Conservation (phyloP, 2,329 filamentous ascomycete genomes). For the Ophidiomyces ophidiicola region DNA sequence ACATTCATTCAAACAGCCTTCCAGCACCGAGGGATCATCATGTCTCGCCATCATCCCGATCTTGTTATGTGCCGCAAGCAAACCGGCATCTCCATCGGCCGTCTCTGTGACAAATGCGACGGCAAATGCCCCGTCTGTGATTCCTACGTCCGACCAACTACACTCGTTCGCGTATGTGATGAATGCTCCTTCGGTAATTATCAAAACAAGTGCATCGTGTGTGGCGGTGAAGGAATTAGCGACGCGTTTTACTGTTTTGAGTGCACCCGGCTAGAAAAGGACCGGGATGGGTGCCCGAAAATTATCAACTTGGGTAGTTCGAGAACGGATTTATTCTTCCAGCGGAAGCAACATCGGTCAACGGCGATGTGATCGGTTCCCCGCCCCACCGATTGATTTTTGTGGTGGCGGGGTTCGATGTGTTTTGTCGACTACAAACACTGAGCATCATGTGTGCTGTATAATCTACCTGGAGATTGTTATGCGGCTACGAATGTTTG, state of each 20-base stretch:
- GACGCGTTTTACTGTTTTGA: slow-evolving; percentile 99
- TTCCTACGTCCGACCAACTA: slow-evolving; percentile 95
- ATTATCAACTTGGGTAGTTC: slow-evolving; percentile 97
- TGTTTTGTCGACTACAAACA: too few species aligned
- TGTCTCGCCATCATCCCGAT: slow-evolving; percentile 95
- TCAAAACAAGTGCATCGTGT: slow-evolving; percentile 99
- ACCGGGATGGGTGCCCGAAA: slow-evolving; percentile 94
- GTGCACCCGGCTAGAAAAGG: slow-evolving; percentile 92
- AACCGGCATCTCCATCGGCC: slow-evolving; percentile 91
- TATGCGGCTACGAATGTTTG: too few species aligned
- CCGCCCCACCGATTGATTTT: too few species aligned
- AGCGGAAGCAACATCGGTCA: slow-evolving; percentile 46
- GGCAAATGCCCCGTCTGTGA: slow-evolving; percentile 99
- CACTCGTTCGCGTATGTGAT: slow-evolving; percentile 95
- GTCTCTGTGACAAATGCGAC: slow-evolving; percentile 98
- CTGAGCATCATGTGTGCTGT: too few species aligned
- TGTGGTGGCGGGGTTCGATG: too few species aligned
- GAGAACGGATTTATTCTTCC: slow-evolving; percentile 77
- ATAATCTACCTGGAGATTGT: too few species aligned
- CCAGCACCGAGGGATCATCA: slow-evolving; percentile 30
- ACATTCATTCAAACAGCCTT: neutral
- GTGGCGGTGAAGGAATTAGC: slow-evolving; percentile 92
- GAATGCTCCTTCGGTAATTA: slow-evolving; percentile 99
- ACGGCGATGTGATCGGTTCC: slow-evolving; percentile 9
- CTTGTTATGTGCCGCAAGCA: slow-evolving; percentile 99